Evolutionary conservation across 352 stramenopile species (phyloP).

Genomic region (Thalassiosira hispida): DNA sequence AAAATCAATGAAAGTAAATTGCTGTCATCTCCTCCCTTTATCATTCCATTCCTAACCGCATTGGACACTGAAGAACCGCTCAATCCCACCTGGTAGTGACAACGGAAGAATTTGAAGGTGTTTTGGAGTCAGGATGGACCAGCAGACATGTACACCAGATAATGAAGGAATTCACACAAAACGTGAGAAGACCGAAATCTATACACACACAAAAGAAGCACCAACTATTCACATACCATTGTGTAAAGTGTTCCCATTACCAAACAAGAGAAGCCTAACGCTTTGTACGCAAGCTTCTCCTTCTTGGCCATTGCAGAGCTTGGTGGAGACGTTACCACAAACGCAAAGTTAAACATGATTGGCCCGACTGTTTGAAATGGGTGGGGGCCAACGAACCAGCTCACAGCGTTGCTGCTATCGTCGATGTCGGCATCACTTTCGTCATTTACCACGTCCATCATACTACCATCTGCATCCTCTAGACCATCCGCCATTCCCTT

Average conservation of each 20-base stretch:
- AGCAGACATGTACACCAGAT: too few relatives aligned
- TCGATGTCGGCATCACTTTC: background rate
- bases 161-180: too few relatives aligned
- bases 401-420: background rate
- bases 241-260: conserved; percentile 42
- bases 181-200: too few relatives aligned
- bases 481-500: conserved; percentile 15
- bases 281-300: conserved; percentile 27
- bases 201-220: too few relatives aligned
- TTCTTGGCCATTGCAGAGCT: conserved; percentile 23
- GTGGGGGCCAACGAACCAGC: conserved; percentile 32
- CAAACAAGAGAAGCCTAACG: conserved; percentile 35
- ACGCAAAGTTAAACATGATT: conserved; percentile 55
- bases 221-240: too few relatives aligned
- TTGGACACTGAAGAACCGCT: conserved; percentile 27
- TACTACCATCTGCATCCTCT: background rate
- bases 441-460: background rate
- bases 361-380: conserved; percentile 42
- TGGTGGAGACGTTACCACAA: conserved; percentile 40
- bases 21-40: conserved; percentile 35
- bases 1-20: conserved; percentile 48
- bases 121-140: too few relatives aligned
- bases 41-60: conserved; percentile 39
- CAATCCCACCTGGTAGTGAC: too few relatives aligned
- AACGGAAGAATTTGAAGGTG: too few relatives aligned